Evolutionary conservation across 306 rosid species (phyloP), one percentile per base, ranked within the genome.

Genomic region (Senna tora): DNA sequence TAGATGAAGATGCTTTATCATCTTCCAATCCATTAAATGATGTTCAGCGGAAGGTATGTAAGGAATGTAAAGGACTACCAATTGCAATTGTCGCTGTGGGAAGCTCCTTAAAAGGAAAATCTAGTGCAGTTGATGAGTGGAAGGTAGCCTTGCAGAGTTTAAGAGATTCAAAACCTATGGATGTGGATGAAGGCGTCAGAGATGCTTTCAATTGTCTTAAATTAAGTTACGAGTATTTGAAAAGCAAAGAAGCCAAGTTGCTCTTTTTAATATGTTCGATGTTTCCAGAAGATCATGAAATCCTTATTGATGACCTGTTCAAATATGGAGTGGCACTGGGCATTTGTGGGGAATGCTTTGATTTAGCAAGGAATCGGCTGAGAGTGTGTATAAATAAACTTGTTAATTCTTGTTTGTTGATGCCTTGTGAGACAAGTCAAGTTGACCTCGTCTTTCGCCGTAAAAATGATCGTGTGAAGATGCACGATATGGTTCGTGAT

Each of bases 271-370:
- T 65, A 22, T 65, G 69, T 43, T 41, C 53, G 4, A 43, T 65
- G 54, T 65, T 65, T 65, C 69, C 69, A 22, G 69, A 65, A 65
- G 53, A 65, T 65, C 69, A 65, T 22, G 54, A 65, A 5, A 65
- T 65, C 53, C 51, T 7, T 65, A 46, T 65, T 43, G 69, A 65
- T 21, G 69, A 65, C 51, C 22, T 65, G 21, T 6, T 65, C 38
- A 42, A 42, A 14, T 65, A 65, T 8, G 69, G 54, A 43, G 53
- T 65, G 38, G 69, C 53, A 20, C 36, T 42, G 2, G 69, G 69
- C 3, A 1, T 65, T 10, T 65, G 38, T 25, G 55, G 51, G 13
- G 38, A 47, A 14, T 65, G 54, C 14, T 65, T 65, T 42, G 69
- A 65, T 22, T 20, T 5, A 14, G 69, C 69, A 8, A 65, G 69